Evolutionary conservation across 2,329 filamentous ascomycete species (phyloP).

Genomic region (Colletotrichum sp.): DNA sequence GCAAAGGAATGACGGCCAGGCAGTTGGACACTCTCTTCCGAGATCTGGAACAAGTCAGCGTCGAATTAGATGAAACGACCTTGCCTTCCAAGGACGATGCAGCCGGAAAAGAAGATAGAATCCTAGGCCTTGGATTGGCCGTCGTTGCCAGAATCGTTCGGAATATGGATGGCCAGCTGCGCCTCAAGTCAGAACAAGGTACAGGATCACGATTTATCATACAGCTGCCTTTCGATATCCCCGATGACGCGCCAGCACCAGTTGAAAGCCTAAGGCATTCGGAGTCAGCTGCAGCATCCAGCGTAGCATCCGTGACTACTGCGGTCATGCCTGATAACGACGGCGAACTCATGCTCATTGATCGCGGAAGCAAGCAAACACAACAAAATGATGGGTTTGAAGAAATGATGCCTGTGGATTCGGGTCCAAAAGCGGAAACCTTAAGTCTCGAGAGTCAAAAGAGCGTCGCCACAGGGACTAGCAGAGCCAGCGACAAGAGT

Average conservation of each 20-base stretch:
- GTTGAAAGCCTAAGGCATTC: conserved; percentile 12
- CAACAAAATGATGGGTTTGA: background rate
- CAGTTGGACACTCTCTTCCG: conserved; percentile 62
- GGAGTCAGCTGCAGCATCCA: conserved; percentile 27
- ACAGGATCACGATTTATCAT: conserved; percentile 85
- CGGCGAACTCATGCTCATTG: conserved; percentile 68
- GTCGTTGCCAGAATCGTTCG: conserved; percentile 84
- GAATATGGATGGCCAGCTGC: conserved; percentile 90
- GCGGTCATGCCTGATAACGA: conserved; percentile 34
- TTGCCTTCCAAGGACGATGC: conserved; percentile 28
- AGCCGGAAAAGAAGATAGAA: conserved; percentile 39
- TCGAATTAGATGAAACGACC: conserved; percentile 39
- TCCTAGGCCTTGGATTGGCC: conserved; percentile 82
- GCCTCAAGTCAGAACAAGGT: conserved; percentile 82
- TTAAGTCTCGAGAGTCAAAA: conserved; percentile 35
- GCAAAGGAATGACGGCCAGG: conserved; percentile 71
- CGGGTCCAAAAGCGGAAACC: conserved; percentile 20
- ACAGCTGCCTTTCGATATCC: conserved; percentile 76
- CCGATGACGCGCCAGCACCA: conserved; percentile 38
- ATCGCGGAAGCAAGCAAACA: conserved; percentile 40
- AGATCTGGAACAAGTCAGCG: conserved; percentile 64
- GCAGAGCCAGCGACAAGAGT: conserved; percentile 50
- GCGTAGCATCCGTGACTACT: conserved; percentile 34
- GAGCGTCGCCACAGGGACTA: conserved; percentile 43
- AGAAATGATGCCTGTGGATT: background rate